A percentile compares a stretch with the other conserved stretches of the same genome.
phyloP scores from a whole-genome alignment of 2,329 filamentous ascomycete species.

The Colletotrichum tropicicola region DNA sequence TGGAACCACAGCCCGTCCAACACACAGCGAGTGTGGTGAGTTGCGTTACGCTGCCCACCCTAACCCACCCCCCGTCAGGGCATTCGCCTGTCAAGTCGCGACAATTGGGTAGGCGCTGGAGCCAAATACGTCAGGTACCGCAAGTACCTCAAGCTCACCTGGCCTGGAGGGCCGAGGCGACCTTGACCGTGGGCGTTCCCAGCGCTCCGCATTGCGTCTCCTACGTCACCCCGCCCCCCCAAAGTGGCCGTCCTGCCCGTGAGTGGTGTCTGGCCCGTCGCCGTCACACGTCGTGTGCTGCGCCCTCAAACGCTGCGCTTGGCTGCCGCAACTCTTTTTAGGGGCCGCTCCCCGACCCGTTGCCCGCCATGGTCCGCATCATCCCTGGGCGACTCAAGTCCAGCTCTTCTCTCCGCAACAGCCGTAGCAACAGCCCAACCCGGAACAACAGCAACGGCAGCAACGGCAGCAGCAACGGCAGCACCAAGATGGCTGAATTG shows the following conservation, averaged over 20 bases:
- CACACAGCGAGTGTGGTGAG: no score
- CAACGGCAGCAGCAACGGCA: conserved; percentile 42
- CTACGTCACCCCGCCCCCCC: conserved; percentile 28
- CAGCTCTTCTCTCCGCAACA: conserved; percentile 49
- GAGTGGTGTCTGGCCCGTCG: conserved; percentile 23
- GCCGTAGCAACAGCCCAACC: conserved; percentile 59
- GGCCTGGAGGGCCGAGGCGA: conserved; percentile 1
- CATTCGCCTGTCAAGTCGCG: neutral
- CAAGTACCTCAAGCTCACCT: neutral
- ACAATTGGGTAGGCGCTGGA: conserved; percentile 19
- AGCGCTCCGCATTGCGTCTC: conserved; percentile 25
- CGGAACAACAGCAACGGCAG: conserved; percentile 52
- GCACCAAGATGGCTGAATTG: conserved; percentile 34
- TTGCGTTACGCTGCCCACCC: neutral
- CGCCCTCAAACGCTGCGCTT: conserved; percentile 27
- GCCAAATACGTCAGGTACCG: conserved; percentile 15
- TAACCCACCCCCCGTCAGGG: neutral
- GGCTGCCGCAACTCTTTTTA: conserved; percentile 31
- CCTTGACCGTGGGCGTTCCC: neutral
- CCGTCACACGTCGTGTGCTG: no score
- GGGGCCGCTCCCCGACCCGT: conserved; percentile 26
- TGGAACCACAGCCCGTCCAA: no score
- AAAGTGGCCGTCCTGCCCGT: conserved; percentile 16
- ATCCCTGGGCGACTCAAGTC: conserved; percentile 64
- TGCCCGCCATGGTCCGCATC: conserved; percentile 62